Conservation (phyloP, 192 early-diverging fungal species). For the Glomus cerebriforme region DNA sequence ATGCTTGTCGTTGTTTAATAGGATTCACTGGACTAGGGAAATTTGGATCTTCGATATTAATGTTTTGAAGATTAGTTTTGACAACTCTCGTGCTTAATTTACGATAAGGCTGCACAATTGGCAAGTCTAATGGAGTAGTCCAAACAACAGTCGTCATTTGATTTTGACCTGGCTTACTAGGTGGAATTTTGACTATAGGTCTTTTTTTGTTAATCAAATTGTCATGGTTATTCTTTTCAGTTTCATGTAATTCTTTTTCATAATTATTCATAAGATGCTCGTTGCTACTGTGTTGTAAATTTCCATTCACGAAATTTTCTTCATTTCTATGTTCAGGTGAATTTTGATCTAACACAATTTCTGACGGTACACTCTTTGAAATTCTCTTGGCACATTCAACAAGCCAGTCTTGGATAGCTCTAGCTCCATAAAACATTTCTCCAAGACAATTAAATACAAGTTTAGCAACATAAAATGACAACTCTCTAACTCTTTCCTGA, state of each 20-base stretch:
- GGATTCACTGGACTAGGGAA: conserved; percentile 80
- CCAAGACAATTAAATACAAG: conserved; percentile 85
- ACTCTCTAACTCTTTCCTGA: conserved; percentile 59
- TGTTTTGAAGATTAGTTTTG: conserved; percentile 77
- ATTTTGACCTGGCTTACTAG: conserved; percentile 41
- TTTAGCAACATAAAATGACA: conserved; percentile 75
- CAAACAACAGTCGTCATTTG: conserved; percentile 92
- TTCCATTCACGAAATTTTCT: conserved; percentile 30
- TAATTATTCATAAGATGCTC: background rate
- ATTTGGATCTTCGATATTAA: conserved; percentile 71
- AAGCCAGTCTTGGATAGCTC: conserved; percentile 92
- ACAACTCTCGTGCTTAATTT: conserved; percentile 63
- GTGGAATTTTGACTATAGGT: conserved; percentile 8
- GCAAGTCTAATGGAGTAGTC: conserved; percentile 93
- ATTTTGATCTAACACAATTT: conserved; percentile 37
- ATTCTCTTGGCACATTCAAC: conserved; percentile 84
- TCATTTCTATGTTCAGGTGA: conserved; percentile 29
- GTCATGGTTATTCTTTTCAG: background rate
- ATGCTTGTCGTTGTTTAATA: conserved; percentile 91
- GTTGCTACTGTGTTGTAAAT: background rate
- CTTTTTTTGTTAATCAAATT: conserved; percentile 1
- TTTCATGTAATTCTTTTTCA: background rate
- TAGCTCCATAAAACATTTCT: conserved; percentile 88
- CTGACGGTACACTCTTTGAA: conserved; percentile 70
- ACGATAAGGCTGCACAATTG: conserved; percentile 97